Conservation (phyloP, 768 basidiomycete genomes). For the Crepidotus variabilis region DNA sequence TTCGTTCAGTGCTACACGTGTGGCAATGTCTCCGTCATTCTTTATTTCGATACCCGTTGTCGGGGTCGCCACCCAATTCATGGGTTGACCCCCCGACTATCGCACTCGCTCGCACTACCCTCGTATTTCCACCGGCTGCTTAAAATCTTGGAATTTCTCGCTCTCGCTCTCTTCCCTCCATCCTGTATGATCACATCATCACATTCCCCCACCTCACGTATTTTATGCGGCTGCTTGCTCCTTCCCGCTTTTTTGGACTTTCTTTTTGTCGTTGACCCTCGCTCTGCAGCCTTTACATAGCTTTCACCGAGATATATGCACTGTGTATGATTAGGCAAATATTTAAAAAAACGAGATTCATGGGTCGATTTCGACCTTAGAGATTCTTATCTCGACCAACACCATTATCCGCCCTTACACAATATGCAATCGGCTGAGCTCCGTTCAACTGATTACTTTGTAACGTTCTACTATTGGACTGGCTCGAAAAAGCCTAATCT, state of each 20-base stretch:
- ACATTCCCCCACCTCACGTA: neutral
- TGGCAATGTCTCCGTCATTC: neutral
- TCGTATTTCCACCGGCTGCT: neutral
- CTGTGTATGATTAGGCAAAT: neutral
- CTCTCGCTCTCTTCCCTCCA: neutral
- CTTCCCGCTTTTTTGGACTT: conserved; percentile 4
- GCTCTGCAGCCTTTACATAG: conserved; percentile 7
- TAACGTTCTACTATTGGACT: neutral
- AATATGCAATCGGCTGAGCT: neutral
- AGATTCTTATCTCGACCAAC: neutral
- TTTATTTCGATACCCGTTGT: neutral
- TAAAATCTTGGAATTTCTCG: neutral
- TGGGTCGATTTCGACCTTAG: no score
- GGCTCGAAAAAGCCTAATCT: neutral
- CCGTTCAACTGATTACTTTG: neutral
- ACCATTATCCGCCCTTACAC: neutral
- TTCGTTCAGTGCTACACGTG: neutral
- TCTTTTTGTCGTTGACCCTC: conserved; percentile 1
- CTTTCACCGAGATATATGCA: neutral
- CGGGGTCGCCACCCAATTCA: neutral
- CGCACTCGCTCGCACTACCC: neutral
- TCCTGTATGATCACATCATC: neutral
- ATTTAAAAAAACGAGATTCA: neutral
- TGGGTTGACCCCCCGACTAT: neutral
- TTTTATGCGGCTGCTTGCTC: neutral